Base-by-base conservation (phyloP, 2,329 filamentous ascomycete species). In the Colletotrichum coccodes region DNA sequence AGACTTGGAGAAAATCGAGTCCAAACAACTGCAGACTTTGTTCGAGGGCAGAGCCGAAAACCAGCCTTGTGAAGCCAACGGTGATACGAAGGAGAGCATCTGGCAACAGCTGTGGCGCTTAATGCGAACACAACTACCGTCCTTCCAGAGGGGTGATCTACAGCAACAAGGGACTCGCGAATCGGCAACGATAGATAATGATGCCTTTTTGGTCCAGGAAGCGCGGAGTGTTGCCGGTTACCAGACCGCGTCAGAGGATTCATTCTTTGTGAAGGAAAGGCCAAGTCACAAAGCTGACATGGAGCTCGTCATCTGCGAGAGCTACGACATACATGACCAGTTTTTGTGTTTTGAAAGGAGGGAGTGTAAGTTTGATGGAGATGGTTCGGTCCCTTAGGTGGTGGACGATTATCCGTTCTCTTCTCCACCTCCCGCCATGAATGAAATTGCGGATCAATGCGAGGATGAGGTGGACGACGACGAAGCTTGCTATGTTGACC, bases 111-210 rank as follows among this genome's bases (percentile, higher is more conserved):
- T 50, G 9, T 36, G 32, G 44, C 32, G 14, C 64, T 79, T 8
- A 53, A 80, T 3, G 71, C 76, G 0, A 69, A 73, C 8, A 78
- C 81, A 46, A 69, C 76, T 9, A 72, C 71, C 12, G 80, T 76
- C 4, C 61, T 82, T 21, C 71, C 75, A 21, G 72, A 78, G 16
- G 76, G 82, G 77, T 73, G 58, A 28, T 68, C 74, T 53, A 77
- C 79, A 12, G 77, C 80, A 6, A 77, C 79, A 3, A 69, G 65
- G 26, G 68, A 80, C 18, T 76, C 78, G 50, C 74, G 76, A 54
- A 79, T 9, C 34, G 34, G 34, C 32, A n/a, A 32, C 32, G n/a
- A 8, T 8, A 12, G 12, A 53, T 7, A 6, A 18, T 12, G n/a
- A 21, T 18, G 8, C 9, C 11, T 8, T 36, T 36, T 6, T 14